Evolutionary conservation across 805 yeast genomes (phyloP), one percentile per base, ranked within the genome.

Genomic region (Kodamaea lidongshanica): DNA sequence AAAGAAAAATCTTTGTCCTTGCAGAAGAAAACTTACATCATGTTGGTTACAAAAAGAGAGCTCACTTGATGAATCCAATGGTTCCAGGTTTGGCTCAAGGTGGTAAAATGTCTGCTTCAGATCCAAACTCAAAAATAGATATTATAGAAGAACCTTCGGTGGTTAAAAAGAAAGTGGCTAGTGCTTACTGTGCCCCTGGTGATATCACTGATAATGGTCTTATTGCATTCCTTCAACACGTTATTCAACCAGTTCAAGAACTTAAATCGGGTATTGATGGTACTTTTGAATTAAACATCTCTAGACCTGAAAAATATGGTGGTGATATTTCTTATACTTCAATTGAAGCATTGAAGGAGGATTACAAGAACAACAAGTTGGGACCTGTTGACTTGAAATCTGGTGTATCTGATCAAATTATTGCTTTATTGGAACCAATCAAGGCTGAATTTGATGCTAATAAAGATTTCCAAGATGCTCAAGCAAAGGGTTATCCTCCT

Each of bases 31-130:
- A 83, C 61, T 74, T 92, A 54, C 88, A 79, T 24, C 53, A 75
- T 29, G 50, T 92, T 34, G 96, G 96, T 23, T 92, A 89, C 79
- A 85, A 83, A 64, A 92, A 92, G 71, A 80, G 99, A 57, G 98
- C 94, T 17, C 99, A 92, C 64, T 70, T 92, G 54, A 92, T 92
- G 99, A 92, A 92, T 66, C 89, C 87, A 33, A 89, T 92, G 97
- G 96, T 94, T 27, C 98, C 98, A 28, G 97, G 98, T 32, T 74
- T 92, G 47, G 77, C 81, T 18, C 96, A 88, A 62, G 96, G 97
- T 47, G 98, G 94, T 50, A 92, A 92, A 57, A 92, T 92, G 99
- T 85, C 96, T 47, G 96, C 98, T 2, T 85, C 96, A 19, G 98
- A 92, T 65, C 96, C 98, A 47, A 92, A 87, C 69, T 88, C 97